Percentiles rank a stretch among this genome's conserved stretches.
Evolutionary conservation across 352 stramenopile species (phyloP).

Genomic region (Phytophthora syringae): DNA sequence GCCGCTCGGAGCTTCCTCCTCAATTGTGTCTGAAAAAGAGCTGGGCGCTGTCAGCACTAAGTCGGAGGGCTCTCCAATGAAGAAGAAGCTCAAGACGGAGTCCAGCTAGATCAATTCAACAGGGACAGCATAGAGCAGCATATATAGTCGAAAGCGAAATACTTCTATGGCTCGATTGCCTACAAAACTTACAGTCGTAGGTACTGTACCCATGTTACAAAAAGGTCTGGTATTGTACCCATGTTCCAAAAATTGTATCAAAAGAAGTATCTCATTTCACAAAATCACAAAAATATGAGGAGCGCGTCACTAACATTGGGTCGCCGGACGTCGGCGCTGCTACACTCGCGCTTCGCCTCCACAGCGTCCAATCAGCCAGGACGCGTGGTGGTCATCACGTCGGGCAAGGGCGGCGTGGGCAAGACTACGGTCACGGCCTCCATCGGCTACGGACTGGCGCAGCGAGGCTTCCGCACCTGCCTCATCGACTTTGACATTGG

Average conservation of each 20-base stretch:
- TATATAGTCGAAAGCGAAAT: no score
- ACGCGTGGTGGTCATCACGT: slow-evolving; percentile 91
- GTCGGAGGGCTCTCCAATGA: slow-evolving; percentile 1
- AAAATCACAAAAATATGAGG: slow-evolving; percentile 15
- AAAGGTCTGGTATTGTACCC: no score
- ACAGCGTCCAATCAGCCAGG: slow-evolving; percentile 33
- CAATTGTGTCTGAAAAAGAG: not conserved
- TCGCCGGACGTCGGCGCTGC: slow-evolving; percentile 15
- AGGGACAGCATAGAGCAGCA: no score
- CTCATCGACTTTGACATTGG: slow-evolving; percentile 96
- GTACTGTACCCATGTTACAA: no score
- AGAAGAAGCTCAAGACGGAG: slow-evolving; percentile 38
- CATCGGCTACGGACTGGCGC: slow-evolving; percentile 84
- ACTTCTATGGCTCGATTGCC: no score
- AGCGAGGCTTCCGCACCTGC: slow-evolving; percentile 87
- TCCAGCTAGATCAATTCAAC: not conserved
- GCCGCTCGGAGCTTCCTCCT: slow-evolving; percentile 8
- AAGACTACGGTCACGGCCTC: slow-evolving; percentile 93
- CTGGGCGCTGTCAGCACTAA: not conserved
- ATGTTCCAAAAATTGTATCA: no score
- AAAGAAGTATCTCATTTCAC: not conserved
- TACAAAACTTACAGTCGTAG: no score
- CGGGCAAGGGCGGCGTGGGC: slow-evolving; percentile 92
- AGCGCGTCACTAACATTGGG: slow-evolving; percentile 11
- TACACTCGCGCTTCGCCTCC: slow-evolving; percentile 14